These are phyloP conservation scores for Capillidium heterosporum DNA, from an alignment of 371 early-diverging fungal species.

Conservation along the genomic window DNA sequence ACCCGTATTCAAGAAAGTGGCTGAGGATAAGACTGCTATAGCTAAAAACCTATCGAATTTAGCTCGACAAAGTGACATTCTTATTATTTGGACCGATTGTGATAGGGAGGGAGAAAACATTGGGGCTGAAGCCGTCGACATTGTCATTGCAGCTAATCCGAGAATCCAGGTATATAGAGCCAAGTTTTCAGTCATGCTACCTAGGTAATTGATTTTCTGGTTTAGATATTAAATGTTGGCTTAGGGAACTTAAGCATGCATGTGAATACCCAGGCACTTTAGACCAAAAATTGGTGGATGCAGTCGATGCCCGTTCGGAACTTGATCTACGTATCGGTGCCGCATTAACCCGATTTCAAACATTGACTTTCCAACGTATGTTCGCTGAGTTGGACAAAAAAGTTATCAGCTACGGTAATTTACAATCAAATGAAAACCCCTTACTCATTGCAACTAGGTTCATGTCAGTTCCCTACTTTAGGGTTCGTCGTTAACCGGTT, in stretches of 20 bases:
- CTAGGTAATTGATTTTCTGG: conserved; percentile 15
- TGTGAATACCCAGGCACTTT: conserved; percentile 50
- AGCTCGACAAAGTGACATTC: conserved; percentile 32
- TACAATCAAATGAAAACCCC: not conserved
- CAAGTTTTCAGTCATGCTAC: conserved; percentile 61
- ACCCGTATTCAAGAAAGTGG: conserved; percentile 21
- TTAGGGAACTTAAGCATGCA: conserved; percentile 62
- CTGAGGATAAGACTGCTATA: conserved; percentile 18
- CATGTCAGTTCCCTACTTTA: conserved; percentile 98
- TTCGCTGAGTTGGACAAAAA: conserved; percentile 28
- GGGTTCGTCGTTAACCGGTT: conserved; percentile 97
- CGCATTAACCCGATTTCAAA: conserved; percentile 92
- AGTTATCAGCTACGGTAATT: conserved; percentile 77
- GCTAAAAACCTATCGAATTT: conserved; percentile 42
- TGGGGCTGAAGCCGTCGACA: conserved; percentile 63
- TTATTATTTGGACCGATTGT: conserved; percentile 99
- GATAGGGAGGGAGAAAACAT: conserved; percentile 99
- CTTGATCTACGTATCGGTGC: conserved; percentile 96
- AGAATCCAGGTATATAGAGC: conserved; percentile 52
- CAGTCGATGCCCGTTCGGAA: conserved; percentile 84
- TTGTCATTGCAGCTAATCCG: conserved; percentile 44
- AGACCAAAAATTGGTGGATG: conserved; percentile 59
- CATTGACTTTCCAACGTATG: conserved; percentile 33
- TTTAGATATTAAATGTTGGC: not conserved
- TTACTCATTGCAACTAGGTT: conserved; percentile 26